Evolutionary conservation across 2,329 filamentous ascomycete species (phyloP).

Genomic region (Cladophialophora chaetospira): DNA sequence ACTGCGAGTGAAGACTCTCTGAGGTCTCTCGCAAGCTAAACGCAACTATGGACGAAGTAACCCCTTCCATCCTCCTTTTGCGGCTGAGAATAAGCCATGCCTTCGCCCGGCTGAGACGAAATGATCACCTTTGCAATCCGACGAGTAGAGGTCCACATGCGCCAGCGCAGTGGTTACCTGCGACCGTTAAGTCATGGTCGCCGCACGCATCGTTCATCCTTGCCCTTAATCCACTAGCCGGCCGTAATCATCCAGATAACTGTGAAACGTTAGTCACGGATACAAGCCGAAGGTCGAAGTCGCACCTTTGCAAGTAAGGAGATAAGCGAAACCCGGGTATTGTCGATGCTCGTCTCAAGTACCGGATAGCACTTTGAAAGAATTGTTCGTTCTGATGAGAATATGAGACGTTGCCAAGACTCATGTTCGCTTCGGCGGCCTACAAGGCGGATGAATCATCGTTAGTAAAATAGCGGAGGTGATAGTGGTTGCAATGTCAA

Average conservation of each 20-base stretch:
- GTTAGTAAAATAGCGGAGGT: constrained; percentile 9
- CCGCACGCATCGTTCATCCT: background rate
- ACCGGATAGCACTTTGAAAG: constrained; percentile 50
- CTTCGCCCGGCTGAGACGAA: background rate
- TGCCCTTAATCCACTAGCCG: constrained; percentile 27
- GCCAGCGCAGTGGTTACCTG: constrained; percentile 11
- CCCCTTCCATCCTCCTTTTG: background rate
- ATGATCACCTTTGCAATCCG: too few relatives aligned
- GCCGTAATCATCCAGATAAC: constrained; percentile 32
- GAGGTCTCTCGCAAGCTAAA: background rate
- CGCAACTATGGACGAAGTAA: background rate
- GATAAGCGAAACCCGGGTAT: constrained; percentile 48
- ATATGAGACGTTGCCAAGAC: constrained; percentile 54
- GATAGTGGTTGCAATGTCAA: constrained; percentile 17
- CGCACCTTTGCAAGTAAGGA: constrained; percentile 51
- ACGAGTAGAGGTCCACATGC: background rate
- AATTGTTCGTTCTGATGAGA: constrained; percentile 47
- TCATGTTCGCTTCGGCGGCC: constrained; percentile 57
- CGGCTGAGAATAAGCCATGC: background rate
- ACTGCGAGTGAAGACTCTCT: background rate
- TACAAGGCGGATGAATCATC: constrained; percentile 29
- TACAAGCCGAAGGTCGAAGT: too few relatives aligned
- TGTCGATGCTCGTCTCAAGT: constrained; percentile 48
- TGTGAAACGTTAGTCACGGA: constrained; percentile 7
- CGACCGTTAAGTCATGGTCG: background rate